Evolutionary conservation across 2,329 filamentous ascomycete genomes (phyloP).

Genomic region (Aureobasidium sp.): DNA sequence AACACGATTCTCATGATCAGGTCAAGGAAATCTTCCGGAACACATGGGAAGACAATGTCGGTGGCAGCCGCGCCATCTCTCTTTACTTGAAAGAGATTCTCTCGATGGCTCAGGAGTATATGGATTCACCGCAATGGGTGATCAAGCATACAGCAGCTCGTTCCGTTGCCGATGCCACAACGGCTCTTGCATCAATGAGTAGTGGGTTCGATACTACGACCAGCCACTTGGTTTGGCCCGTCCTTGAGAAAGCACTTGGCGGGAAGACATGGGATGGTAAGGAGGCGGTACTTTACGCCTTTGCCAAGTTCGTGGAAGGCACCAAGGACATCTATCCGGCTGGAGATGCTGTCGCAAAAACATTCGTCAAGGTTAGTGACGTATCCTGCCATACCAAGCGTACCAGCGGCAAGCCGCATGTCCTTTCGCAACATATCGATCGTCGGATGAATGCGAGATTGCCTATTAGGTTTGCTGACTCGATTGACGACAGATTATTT

Average conservation of each 20-base stretch:
- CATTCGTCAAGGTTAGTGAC: constrained; percentile 54
- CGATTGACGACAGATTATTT: constrained; percentile 47
- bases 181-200: constrained; percentile 44
- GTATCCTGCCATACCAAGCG: not conserved
- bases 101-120: constrained; percentile 53
- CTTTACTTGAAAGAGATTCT: constrained; percentile 81
- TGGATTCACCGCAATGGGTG: constrained; percentile 79
- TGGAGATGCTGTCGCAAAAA: constrained; percentile 48
- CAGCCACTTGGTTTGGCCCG: constrained; percentile 65
- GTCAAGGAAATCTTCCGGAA: constrained; percentile 72
- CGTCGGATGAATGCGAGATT: not conserved
- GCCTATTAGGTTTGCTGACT: constrained; percentile 7
- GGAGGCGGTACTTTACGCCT: constrained; percentile 70
- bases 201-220: constrained; percentile 49
- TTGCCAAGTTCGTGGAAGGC: constrained; percentile 67
- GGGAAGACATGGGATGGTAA: constrained; percentile 94
- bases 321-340: constrained; percentile 51
- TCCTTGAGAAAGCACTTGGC: constrained; percentile 68
- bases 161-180: constrained; percentile 64
- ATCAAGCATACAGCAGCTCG: constrained; percentile 83
- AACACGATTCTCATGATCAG: constrained; percentile 75
- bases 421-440: not conserved
- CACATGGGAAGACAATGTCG: constrained; percentile 86
- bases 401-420: not conserved
- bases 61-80: constrained; percentile 69